These are phyloP conservation scores for Euphorbia schlechtendalii DNA, from an alignment of 441 rosid species.

Conservation along the genomic window DNA sequence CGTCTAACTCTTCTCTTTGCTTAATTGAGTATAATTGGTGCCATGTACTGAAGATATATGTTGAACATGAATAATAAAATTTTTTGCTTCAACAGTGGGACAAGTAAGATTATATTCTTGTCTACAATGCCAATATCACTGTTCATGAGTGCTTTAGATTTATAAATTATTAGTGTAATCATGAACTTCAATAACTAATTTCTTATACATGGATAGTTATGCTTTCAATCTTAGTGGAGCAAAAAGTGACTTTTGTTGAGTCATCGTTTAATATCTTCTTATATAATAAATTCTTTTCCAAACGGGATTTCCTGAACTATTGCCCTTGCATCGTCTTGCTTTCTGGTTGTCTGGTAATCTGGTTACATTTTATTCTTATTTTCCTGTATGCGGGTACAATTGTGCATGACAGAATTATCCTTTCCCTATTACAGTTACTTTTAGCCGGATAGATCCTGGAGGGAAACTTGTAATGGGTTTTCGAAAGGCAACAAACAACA, in stretches of 20 bases:
- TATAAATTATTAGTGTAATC: not conserved
- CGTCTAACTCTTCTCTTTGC: constrained; percentile 12
- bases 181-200: not conserved
- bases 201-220: not conserved
- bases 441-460: constrained; percentile 81
- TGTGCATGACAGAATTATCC: constrained; percentile 11
- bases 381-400: constrained; percentile 6
- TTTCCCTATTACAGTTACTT: constrained; percentile 49
- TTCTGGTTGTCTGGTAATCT: not conserved
- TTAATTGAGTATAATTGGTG: constrained; percentile 8
- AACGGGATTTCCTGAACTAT: not conserved
- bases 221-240: constrained; percentile 7
- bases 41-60: not conserved
- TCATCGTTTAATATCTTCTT: not conserved
- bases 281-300: not conserved
- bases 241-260: not conserved
- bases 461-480: constrained; percentile 80
- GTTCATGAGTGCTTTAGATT: not conserved
- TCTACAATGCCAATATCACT: not conserved
- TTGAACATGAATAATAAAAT: not conserved
- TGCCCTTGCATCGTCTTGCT: not conserved
- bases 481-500: constrained; percentile 57
- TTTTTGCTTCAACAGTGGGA: constrained; percentile 44
- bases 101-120: constrained; percentile 32
- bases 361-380: not conserved